phyloP scores from a whole-genome alignment of 148 eudicot species.

The Rhododendron simsii region DNA sequence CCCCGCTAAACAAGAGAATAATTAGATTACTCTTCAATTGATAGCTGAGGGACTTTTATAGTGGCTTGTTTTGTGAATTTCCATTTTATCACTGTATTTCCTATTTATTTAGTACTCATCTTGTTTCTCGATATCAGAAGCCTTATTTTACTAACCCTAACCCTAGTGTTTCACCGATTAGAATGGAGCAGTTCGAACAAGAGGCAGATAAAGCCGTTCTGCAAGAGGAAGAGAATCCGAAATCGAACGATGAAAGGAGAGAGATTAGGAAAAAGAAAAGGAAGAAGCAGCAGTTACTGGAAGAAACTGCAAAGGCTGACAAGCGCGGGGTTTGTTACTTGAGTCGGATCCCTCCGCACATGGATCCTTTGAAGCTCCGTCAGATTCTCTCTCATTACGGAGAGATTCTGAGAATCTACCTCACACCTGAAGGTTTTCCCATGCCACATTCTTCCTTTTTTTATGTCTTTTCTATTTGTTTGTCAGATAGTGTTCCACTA shows the following conservation, averaged over 20 bases:
- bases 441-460: neutral
- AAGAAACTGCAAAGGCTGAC: conserved; percentile 52
- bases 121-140: too few relatives aligned
- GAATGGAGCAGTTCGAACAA: conserved; percentile 10
- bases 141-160: neutral
- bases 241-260: conserved; percentile 15
- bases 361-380: conserved; percentile 76
- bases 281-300: conserved; percentile 42
- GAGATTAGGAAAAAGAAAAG: conserved; percentile 36
- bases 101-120: too few relatives aligned
- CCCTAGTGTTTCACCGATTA: neutral
- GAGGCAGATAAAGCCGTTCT: neutral
- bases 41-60: neutral
- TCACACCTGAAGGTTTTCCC: conserved; percentile 62
- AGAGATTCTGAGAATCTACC: conserved; percentile 67
- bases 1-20: neutral
- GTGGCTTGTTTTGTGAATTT: neutral
- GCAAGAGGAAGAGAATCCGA: neutral
- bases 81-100: neutral
- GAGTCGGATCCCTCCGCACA: conserved; percentile 79
- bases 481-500: neutral
- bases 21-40: neutral
- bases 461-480: neutral
- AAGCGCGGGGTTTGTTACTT: conserved; percentile 76
- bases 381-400: conserved; percentile 70